These are phyloP conservation scores for Penicillium sp. DNA, from an alignment of 2,329 filamentous ascomycete species.

Conservation along the genomic window DNA sequence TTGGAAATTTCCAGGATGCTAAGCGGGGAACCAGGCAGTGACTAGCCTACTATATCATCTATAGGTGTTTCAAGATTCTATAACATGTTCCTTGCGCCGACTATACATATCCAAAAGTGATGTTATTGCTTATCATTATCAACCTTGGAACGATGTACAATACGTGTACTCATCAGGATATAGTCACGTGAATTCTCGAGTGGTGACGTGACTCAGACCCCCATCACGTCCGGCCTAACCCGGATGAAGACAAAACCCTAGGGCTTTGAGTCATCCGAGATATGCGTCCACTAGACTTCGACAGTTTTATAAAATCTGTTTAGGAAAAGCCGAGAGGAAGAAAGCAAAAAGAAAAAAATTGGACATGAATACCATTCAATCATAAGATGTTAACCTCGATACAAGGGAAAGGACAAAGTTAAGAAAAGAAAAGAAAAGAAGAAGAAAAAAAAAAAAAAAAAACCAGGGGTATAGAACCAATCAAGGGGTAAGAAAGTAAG, in stretches of 20 bases:
- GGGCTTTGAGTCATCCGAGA: slow-evolving; percentile 15
- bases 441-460: not conserved
- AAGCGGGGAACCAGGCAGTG: not conserved
- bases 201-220: slow-evolving; percentile 21
- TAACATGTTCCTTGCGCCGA: not conserved
- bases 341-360: not conserved
- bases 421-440: slow-evolving; percentile 3
- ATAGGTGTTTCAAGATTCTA: not conserved
- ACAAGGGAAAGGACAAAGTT: not conserved
- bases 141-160: not conserved
- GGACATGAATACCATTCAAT: too few relatives aligned
- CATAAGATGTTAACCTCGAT: not conserved
- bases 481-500: slow-evolving; percentile 10
- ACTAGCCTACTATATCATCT: not conserved
- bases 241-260: slow-evolving; percentile 23
- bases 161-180: slow-evolving; percentile 1
- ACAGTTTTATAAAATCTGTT: not conserved
- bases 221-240: slow-evolving; percentile 16
- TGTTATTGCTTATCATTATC: not conserved
- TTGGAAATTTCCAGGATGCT: not conserved
- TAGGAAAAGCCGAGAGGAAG: not conserved
- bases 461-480: slow-evolving; percentile 21
- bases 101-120: not conserved
- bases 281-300: not conserved
- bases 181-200: slow-evolving; percentile 16